Base-by-base conservation (phyloP, 1,139 yeast genomes). In the Debaryomyces coudertii region DNA sequence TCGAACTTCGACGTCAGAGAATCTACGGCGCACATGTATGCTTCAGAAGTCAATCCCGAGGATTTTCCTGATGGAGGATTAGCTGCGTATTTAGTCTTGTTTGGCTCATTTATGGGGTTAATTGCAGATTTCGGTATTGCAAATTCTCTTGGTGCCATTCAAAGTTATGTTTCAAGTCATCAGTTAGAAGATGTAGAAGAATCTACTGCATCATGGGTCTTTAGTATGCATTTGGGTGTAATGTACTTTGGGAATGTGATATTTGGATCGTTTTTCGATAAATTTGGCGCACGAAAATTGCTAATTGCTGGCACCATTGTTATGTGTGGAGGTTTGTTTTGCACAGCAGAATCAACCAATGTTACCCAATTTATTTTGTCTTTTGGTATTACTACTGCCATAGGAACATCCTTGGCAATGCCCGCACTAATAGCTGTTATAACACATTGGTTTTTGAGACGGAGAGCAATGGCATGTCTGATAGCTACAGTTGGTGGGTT, bases 41-140 rank as follows among this genome's bases (percentile, higher is more conserved):
- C 55, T 2, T 53, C 60, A 15, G 69, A 64, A 40, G 41, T 51
- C 12, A 53, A 66, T 42, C 62, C 66, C 2, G 53, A 54, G 31
- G 60, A 60, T 22, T 78, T 78, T 55, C 93, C 93, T 0, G 88
- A 85, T 48, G 88, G 89, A 2, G 89, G 87, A 0, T 45, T 58
- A 39, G 54, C 63, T 38, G 87, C 87, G 1, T 79, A 85, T 75
- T 49, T 72, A 6, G 86, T 81, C 0, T 81, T 85, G 1, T 62
- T 82, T 6, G 90, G 90, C 2, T 76, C 86, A 1, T 82, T 82
- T 62, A 63, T 80, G 44, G 83, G 87, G 1, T 65, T 80, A 36
- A 66, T 79, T 12, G 77, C 80, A n/a, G 76, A 77, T n/a, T 83
- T 85, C 60, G 90, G 90, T 2, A 61, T 84, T 30, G 72, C 79